Evolutionary conservation across 352 stramenopile genomes (phyloP).

Genomic region (Stramenopiles sp.): DNA sequence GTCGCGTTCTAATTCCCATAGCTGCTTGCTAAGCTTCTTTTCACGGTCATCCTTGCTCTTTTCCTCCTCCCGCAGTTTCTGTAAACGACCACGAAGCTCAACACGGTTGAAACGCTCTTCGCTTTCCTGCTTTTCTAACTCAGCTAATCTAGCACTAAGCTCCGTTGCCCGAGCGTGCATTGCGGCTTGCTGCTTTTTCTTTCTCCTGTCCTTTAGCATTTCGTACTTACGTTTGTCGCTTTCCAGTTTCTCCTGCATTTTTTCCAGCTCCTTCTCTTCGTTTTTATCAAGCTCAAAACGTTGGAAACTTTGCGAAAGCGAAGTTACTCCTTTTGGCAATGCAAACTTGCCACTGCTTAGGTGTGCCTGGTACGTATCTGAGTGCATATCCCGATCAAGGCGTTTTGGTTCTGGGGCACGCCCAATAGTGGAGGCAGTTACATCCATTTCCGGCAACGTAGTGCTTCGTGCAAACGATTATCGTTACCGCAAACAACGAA

Average conservation of each 20-base stretch:
- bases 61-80: not conserved
- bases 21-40: not conserved
- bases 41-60: not conserved
- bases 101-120: not conserved
- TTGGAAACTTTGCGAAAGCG: not conserved
- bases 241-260: not conserved
- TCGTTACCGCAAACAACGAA: too few species aligned
- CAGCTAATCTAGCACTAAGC: not conserved
- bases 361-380: not conserved
- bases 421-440: not conserved
- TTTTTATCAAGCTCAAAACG: not conserved
- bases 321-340: not conserved
- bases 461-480: too few species aligned
- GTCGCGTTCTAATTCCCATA: not conserved
- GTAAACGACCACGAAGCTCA: not conserved
- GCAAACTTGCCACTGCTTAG: not conserved
- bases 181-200: not conserved
- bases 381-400: not conserved
- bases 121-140: not conserved
- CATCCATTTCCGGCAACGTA: not conserved
- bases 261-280: not conserved
- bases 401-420: not conserved
- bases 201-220: not conserved
- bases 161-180: not conserved
- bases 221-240: not conserved